Conservation (phyloP, 495 filamentous ascomycete species). For the Aspergillus egyptiacus region DNA sequence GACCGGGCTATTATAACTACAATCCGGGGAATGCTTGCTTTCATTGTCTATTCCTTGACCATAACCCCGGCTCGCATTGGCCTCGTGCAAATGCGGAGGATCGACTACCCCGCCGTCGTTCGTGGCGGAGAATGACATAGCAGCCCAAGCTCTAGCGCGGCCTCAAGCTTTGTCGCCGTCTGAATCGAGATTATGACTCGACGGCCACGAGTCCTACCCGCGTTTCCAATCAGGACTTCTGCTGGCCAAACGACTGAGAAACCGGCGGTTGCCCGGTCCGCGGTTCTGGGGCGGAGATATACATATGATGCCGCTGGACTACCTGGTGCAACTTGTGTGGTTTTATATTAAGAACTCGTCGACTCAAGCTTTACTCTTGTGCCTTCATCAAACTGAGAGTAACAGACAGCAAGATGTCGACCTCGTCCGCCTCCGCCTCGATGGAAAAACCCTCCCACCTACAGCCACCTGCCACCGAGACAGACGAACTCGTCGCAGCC, state of each 20-base stretch:
- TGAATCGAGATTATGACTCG: neutral
- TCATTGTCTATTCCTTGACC: too few relatives aligned
- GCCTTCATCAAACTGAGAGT: neutral
- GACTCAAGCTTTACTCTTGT: neutral
- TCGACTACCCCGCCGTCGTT: constrained; percentile 9
- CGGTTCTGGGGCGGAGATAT: neutral
- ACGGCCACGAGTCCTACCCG: neutral
- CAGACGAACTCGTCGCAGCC: neutral
- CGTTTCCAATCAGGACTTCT: neutral
- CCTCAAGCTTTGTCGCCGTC: too few relatives aligned
- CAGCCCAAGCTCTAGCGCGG: too few relatives aligned
- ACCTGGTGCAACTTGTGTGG: neutral
- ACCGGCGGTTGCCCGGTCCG: constrained; percentile 2
- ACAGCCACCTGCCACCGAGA: too few relatives aligned
- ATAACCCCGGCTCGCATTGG: neutral
- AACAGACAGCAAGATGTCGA: too few relatives aligned
- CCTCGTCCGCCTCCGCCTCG: neutral
- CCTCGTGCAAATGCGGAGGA: constrained; percentile 9
- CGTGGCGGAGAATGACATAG: too few relatives aligned
- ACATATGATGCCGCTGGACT: constrained; percentile 8
- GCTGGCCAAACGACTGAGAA: neutral
- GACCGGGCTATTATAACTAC: neutral
- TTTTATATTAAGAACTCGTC: neutral
- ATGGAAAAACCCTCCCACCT: neutral
- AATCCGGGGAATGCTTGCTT: too few relatives aligned